Conservation (phyloP, 805 yeast genomes). For the Isabelozyma rhagii region DNA sequence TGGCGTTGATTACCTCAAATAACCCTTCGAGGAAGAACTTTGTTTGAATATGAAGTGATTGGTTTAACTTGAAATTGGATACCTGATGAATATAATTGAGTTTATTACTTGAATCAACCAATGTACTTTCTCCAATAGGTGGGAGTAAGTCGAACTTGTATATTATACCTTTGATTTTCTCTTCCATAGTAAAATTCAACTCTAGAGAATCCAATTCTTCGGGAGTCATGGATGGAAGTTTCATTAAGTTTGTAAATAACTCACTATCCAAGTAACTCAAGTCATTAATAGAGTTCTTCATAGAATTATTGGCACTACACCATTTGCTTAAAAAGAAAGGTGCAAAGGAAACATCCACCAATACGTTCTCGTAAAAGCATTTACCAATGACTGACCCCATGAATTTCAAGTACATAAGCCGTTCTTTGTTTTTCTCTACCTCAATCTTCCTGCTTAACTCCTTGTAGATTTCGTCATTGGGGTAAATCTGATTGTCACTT, state of each 20-base stretch:
- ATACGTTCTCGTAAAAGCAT: slow-evolving; percentile 77
- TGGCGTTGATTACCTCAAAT: slow-evolving; percentile 59
- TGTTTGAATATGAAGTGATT: slow-evolving; percentile 55
- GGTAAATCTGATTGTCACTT: slow-evolving; percentile 64
- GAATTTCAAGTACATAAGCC: slow-evolving; percentile 46
- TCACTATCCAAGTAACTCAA: slow-evolving; percentile 66
- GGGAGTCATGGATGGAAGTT: slow-evolving; percentile 53
- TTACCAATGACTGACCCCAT: slow-evolving; percentile 85
- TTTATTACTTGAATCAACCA: slow-evolving; percentile 61
- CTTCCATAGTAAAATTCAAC: slow-evolving; percentile 64
- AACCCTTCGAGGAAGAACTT: slow-evolving; percentile 68
- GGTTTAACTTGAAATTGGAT: slow-evolving; percentile 76
- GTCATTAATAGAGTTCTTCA: slow-evolving; percentile 73
- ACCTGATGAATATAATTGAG: slow-evolving; percentile 73
- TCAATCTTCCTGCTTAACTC: slow-evolving; percentile 29
- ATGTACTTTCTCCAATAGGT: slow-evolving; percentile 52
- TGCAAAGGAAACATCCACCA: slow-evolving; percentile 82
- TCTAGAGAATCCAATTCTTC: slow-evolving; percentile 58
- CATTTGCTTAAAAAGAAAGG: slow-evolving; percentile 77
- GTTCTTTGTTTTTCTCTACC: slow-evolving; percentile 19
- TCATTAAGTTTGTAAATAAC: slow-evolving; percentile 61
- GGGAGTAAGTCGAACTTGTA: slow-evolving; percentile 53
- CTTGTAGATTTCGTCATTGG: slow-evolving; percentile 55
- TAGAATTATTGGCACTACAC: slow-evolving; percentile 40
- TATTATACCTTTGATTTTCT: slow-evolving; percentile 34